Percentiles rank a stretch among this genome's conserved stretches.
Conservation (phyloP, 2,329 filamentous ascomycete genomes). For the Aspergillus intermedius region DNA sequence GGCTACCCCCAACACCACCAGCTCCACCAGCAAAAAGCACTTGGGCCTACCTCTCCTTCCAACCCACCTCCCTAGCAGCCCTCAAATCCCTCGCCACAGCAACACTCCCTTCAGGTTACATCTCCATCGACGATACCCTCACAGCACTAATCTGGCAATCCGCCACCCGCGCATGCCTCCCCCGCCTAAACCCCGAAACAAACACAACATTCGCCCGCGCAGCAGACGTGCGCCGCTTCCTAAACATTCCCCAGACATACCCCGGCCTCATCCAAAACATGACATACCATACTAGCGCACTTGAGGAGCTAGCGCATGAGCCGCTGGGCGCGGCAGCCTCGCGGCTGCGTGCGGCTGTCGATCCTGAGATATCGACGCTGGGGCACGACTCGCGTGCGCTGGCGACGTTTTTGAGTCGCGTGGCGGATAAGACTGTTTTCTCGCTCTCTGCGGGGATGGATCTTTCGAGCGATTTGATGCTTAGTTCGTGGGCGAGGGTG, state of each 20-base stretch:
- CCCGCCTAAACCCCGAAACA: constrained; percentile 22
- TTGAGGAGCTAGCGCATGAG: constrained; percentile 23
- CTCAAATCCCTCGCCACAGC: constrained; percentile 37
- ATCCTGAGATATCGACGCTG: constrained; percentile 24
- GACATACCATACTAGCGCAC: constrained; percentile 32
- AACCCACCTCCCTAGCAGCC: constrained; percentile 25
- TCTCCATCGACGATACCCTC: constrained; percentile 52
- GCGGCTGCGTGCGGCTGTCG: constrained; percentile 35
- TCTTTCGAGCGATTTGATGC: constrained; percentile 40
- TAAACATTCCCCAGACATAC: constrained; percentile 41
- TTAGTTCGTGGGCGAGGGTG: constrained; percentile 52
- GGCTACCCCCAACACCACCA: background rate
- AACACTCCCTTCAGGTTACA: constrained; percentile 19
- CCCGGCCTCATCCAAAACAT: constrained; percentile 46
- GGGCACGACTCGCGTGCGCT: constrained; percentile 35
- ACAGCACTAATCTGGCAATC: constrained; percentile 48
- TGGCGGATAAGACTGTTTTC: constrained; percentile 31
- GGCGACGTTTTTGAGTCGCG: constrained; percentile 32
- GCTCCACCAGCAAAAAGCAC: constrained; percentile 26
- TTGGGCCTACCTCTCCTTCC: constrained; percentile 46
- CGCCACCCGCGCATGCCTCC: constrained; percentile 36
- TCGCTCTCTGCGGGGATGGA: constrained; percentile 23
- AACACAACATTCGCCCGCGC: constrained; percentile 41
- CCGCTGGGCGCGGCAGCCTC: constrained; percentile 34
- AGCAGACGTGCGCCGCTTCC: constrained; percentile 41